Conservation (phyloP, 768 basidiomycete genomes). For the Coprinellus micaceus region DNA sequence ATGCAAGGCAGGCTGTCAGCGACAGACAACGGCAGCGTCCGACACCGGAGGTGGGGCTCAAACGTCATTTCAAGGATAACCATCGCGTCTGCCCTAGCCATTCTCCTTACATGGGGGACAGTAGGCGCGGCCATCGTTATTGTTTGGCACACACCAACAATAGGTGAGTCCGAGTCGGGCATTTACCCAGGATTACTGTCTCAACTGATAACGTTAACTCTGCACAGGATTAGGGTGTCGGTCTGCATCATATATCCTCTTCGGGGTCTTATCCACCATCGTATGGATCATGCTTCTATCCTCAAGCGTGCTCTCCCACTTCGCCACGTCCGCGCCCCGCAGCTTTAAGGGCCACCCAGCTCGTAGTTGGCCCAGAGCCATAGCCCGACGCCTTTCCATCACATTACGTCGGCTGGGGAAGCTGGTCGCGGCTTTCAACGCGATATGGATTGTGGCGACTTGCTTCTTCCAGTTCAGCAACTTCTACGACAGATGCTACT, state of each 20-base stretch:
- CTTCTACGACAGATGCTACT: constrained; percentile 33
- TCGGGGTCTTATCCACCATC: constrained; percentile 28
- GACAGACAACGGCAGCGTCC: too few species aligned
- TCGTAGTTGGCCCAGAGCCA: constrained; percentile 1
- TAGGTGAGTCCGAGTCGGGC: constrained; percentile 14
- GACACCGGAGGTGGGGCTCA: constrained; percentile 4
- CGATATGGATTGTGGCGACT: constrained; percentile 26
- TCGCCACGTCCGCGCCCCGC: constrained; percentile 8
- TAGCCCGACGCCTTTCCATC: constrained; percentile 19
- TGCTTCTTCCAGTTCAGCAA: constrained; percentile 32
- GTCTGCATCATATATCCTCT: constrained; percentile 28
- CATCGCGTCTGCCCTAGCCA: constrained; percentile 14
- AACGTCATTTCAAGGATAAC: constrained; percentile 12
- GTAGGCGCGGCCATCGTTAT: constrained; percentile 21
- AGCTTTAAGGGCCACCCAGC: not conserved
- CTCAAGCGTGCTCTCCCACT: constrained; percentile 29
- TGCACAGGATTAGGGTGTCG: constrained; percentile 30
- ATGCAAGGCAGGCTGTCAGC: not conserved
- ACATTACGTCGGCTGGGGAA: constrained; percentile 28
- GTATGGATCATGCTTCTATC: constrained; percentile 28
- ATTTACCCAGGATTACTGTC: not conserved
- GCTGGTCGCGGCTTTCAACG: constrained; percentile 25
- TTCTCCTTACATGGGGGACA: constrained; percentile 24
- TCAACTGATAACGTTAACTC: too few species aligned
- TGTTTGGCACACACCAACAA: constrained; percentile 20